These are phyloP conservation scores for Zygosaccharomyces bailii DNA, from an alignment of 805 yeast genomes.

Conservation along the genomic window DNA sequence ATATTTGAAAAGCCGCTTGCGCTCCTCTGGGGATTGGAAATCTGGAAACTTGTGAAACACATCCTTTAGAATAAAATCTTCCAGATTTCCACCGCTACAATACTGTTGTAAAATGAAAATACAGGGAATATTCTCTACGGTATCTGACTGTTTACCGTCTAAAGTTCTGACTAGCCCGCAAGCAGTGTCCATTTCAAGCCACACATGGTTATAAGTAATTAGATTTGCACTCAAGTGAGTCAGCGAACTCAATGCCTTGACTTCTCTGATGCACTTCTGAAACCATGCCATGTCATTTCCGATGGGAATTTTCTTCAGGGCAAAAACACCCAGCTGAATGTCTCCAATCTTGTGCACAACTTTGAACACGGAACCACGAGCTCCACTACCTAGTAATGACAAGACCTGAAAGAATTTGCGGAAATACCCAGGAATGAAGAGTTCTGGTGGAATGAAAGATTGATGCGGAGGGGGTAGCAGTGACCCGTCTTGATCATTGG, in stretches of 20 bases:
- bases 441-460: conserved; percentile 43
- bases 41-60: conserved; percentile 37
- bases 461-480: conserved; percentile 14
- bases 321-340: conserved; percentile 73
- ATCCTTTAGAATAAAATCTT: conserved; percentile 49
- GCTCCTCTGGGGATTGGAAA: conserved; percentile 38
- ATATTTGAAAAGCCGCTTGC: conserved; percentile 36
- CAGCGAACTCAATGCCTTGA: conserved; percentile 55
- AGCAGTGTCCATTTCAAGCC: conserved; percentile 71
- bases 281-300: conserved; percentile 73
- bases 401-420: conserved; percentile 62
- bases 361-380: conserved; percentile 78
- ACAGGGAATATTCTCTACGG: conserved; percentile 48
- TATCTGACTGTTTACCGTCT: conserved; percentile 18
- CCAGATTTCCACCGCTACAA: conserved; percentile 85
- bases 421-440: conserved; percentile 82
- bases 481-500: conserved; percentile 7
- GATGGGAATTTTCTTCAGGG: conserved; percentile 78
- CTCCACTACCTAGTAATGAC: conserved; percentile 70
- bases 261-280: conserved; percentile 70
- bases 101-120: conserved; percentile 82
- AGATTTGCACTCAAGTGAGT: conserved; percentile 55
- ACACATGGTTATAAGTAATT: conserved; percentile 84
- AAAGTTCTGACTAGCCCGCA: conserved; percentile 31
- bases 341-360: conserved; percentile 75